Evolutionary conservation across 169 alveolate genomes (phyloP), one percentile per base, ranked within the genome.

Genomic region (Cryptosporidium ubiquitum): DNA sequence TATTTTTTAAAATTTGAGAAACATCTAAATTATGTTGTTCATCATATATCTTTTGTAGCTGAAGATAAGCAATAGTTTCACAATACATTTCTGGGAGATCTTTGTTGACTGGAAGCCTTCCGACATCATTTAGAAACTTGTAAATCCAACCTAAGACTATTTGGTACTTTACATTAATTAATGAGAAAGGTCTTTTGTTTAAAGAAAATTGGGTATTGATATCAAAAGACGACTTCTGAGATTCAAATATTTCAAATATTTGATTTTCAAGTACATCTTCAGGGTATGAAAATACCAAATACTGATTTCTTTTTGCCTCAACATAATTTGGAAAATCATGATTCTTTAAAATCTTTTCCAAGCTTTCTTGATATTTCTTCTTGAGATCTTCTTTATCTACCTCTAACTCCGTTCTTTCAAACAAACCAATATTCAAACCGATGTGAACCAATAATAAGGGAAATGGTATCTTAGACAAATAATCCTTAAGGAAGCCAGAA

Each of bases 71-170:
- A 33, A 42, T 18, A 0, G 89, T 60, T 23, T 64, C 73, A 29
- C 89, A 61, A 44, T 58, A 4, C 61, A 79, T 79, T 58, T 79
- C 89, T 42, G 89, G 89, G 12, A 79, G 49, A 31, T 79, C 68
- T 16, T 64, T 47, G 35, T 35, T 26, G 5, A 79, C 89, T 1
- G 89, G 89, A 42, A 61, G 20, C 42, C 74, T 58, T 3, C 69
- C 69, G 61, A 44, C 20, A 16, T 37, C 35, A 9, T 39, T 23
- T 3, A 42, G 52, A 44, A 79, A 79, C 5, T 26, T 20, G 55
- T 42, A 44, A 40, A 79, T 79, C 40, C 44, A 52, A 26, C 52
- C 35, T 10, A 79, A 47, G 0, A 79, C 16, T n/a, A 79, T 26
- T 42, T 31, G 40, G 37, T 79, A 79, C 9, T 29, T 79, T 18